Percentiles rank a stretch among this genome's conserved stretches.
These are phyloP conservation scores for Vitis hybrid DNA, from an alignment of 177 flowering plant genomes.

Conservation along the genomic window DNA sequence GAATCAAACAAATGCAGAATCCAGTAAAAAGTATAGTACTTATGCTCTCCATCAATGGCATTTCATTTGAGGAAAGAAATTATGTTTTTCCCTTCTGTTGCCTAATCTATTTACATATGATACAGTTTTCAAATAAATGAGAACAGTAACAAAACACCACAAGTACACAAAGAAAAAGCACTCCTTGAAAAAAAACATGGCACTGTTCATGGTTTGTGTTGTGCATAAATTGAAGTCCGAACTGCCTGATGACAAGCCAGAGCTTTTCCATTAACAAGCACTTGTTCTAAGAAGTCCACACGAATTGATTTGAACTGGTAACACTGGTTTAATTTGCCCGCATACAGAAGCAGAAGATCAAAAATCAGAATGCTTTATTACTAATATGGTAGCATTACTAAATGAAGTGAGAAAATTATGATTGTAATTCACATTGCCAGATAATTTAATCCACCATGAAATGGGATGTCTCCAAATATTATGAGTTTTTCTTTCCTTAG, in stretches of 20 bases:
- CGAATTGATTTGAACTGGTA: conserved; percentile 78
- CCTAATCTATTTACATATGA: conserved; percentile 14
- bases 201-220: conserved; percentile 58
- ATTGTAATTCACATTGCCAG: neutral
- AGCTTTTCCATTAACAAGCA: conserved; percentile 72
- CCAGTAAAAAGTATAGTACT: neutral
- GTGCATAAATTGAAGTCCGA: conserved; percentile 56
- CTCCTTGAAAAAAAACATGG: neutral
- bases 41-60: neutral
- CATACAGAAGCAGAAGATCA: neutral
- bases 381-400: neutral
- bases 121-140: conserved; percentile 4
- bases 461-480: neutral
- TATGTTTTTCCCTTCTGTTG: neutral
- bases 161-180: neutral
- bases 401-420: neutral
- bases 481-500: neutral
- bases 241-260: conserved; percentile 43
- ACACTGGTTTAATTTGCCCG: conserved; percentile 31
- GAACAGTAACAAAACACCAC: conserved; percentile 7
- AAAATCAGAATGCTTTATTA: neutral
- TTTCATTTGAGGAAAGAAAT: neutral
- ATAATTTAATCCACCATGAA: neutral
- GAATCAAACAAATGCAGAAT: neutral
- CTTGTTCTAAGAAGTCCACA: conserved; percentile 76